These are phyloP conservation scores for Amanita thiersii DNA, from an alignment of 768 basidiomycete genomes.

Conservation along the genomic window DNA sequence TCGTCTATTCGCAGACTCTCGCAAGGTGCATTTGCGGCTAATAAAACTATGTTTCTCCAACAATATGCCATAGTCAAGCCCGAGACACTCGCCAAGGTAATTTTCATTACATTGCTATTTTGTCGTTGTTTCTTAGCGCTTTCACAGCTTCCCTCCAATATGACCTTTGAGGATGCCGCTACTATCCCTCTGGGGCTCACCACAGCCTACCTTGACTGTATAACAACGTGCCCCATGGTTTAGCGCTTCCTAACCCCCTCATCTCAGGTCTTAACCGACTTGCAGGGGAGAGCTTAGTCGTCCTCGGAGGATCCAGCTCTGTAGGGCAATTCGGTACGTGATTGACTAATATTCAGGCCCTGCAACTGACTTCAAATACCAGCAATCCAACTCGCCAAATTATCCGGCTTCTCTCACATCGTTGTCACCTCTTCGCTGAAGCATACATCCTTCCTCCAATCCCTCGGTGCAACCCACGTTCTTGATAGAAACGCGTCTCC, in stretches of 20 bases:
- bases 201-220: slow-evolving; percentile 31
- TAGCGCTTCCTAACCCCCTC: slow-evolving; percentile 11
- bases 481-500: slow-evolving; percentile 18
- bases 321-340: slow-evolving; percentile 19
- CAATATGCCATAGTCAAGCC: slow-evolving; percentile 21
- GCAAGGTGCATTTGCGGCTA: slow-evolving; percentile 25
- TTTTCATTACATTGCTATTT: neutral
- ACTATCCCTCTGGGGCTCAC: slow-evolving; percentile 33
- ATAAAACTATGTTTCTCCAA: slow-evolving; percentile 29
- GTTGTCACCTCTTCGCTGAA: slow-evolving; percentile 25
- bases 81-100: slow-evolving; percentile 25
- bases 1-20: slow-evolving; percentile 17
- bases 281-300: slow-evolving; percentile 10
- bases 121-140: slow-evolving; percentile 6
- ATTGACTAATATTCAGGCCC: slow-evolving; percentile 16
- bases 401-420: slow-evolving; percentile 34
- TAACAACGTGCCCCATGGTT: slow-evolving; percentile 10
- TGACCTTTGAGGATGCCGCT: slow-evolving; percentile 35
- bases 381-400: slow-evolving; percentile 28
- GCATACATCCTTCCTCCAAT: slow-evolving; percentile 21
- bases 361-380: slow-evolving; percentile 21
- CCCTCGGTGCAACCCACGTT: slow-evolving; percentile 32
- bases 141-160: slow-evolving; percentile 27
- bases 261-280: slow-evolving; percentile 1
- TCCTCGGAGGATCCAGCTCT: slow-evolving; percentile 21